These are phyloP conservation scores for Fraxinus baroniana DNA, from an alignment of 305 asterid species.

Conservation along the genomic window DNA sequence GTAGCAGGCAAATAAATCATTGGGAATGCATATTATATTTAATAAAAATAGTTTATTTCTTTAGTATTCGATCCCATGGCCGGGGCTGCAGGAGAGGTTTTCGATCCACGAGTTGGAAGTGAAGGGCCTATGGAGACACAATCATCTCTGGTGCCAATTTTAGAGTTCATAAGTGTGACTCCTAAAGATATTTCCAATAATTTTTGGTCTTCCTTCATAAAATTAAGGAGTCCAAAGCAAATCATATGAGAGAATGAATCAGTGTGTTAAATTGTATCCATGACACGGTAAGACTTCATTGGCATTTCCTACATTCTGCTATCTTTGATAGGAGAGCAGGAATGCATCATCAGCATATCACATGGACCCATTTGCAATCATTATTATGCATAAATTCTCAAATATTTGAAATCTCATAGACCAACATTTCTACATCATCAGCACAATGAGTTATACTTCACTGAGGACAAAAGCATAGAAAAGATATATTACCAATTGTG, in stretches of 20 bases:
- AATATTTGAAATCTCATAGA: background rate
- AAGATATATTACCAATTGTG: slow-evolving; percentile 71
- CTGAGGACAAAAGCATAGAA: background rate
- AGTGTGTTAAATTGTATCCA: background rate
- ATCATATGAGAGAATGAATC: background rate
- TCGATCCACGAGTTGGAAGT: no score
- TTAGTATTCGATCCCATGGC: no score
- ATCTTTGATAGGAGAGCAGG: background rate
- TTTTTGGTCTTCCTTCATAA: background rate
- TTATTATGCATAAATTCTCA: background rate
- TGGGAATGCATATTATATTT: no score
- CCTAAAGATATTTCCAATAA: no score
- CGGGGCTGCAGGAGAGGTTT: no score
- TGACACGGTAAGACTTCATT: background rate
- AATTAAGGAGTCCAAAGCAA: slow-evolving; percentile 5
- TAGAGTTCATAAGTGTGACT: no score
- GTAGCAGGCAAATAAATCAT: no score
- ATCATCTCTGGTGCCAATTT: no score
- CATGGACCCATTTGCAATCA: background rate
- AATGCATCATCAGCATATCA: background rate
- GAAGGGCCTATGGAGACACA: no score
- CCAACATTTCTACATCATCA: background rate
- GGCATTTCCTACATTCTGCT: background rate
- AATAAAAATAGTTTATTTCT: no score
- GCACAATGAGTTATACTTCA: no score